A percentile compares a stretch with the other conserved stretches of the same genome.
These are phyloP conservation scores for Aphanomyces astaci DNA, from an alignment of 352 stramenopile species.

Conservation along the genomic window DNA sequence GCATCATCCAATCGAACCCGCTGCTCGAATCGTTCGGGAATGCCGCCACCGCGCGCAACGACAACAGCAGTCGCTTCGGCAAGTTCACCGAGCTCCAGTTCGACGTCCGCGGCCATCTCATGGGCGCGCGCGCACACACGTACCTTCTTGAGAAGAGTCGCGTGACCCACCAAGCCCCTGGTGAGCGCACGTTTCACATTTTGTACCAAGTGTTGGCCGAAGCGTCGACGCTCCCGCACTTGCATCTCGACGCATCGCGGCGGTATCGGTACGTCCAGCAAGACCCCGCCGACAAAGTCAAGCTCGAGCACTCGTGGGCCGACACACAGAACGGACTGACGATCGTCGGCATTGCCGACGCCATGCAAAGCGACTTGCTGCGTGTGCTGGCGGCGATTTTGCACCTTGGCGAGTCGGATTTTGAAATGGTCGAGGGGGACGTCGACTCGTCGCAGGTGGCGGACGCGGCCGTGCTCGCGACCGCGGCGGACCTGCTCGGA, in stretches of 20 bases:
- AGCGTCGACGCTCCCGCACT: conserved; percentile 37
- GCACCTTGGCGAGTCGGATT: conserved; percentile 88
- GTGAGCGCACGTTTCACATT: conserved; percentile 92
- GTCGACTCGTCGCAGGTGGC: conserved; percentile 64
- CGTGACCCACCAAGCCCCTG: conserved; percentile 71
- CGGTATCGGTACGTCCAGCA: conserved; percentile 62
- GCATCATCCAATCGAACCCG: conserved; percentile 91
- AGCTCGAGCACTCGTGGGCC: conserved; percentile 27
- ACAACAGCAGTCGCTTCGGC: conserved; percentile 79
- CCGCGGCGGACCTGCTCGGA: conserved; percentile 49
- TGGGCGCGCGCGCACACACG: conserved; percentile 74
- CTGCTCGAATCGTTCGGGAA: conserved; percentile 83
- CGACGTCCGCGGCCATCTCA: conserved; percentile 54
- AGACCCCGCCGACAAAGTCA: conserved; percentile 15
- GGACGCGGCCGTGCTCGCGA: conserved; percentile 47
- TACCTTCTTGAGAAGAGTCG: conserved; percentile 91
- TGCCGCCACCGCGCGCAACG: conserved; percentile 78
- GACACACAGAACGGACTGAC: conserved; percentile 80
- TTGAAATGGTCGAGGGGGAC: conserved; percentile 66
- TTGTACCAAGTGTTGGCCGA: conserved; percentile 86
- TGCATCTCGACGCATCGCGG: conserved; percentile 37
- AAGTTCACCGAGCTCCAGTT: conserved; percentile 86
- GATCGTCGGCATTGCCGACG: conserved; percentile 79
- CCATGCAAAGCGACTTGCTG: conserved; percentile 81
- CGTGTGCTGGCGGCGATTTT: conserved; percentile 85